These are phyloP conservation scores for Talaromyces ruber DNA, from an alignment of 495 filamentous ascomycete species.

Conservation along the genomic window DNA sequence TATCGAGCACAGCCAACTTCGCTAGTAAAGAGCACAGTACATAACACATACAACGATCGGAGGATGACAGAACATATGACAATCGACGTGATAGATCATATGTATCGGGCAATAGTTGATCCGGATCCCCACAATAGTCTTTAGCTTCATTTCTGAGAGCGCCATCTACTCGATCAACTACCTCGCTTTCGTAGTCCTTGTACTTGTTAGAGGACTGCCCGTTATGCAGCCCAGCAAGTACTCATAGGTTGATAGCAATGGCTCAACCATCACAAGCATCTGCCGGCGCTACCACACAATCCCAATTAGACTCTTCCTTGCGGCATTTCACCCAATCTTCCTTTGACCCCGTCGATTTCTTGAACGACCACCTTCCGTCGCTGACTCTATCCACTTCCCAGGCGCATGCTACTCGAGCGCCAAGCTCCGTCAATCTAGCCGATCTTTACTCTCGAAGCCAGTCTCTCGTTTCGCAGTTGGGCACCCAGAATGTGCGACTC, in stretches of 20 bases:
- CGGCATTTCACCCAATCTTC: conserved; percentile 56
- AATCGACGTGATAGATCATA: neutral
- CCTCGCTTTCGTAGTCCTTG: neutral
- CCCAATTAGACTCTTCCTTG: conserved; percentile 51
- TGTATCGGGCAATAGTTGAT: neutral
- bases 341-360: conserved; percentile 74
- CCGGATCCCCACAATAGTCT: neutral
- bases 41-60: neutral
- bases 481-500: conserved; percentile 74
- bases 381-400: conserved; percentile 33
- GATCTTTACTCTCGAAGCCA: conserved; percentile 78
- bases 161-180: neutral
- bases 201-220: neutral
- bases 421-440: conserved; percentile 54
- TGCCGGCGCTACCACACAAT: conserved; percentile 29
- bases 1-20: neutral
- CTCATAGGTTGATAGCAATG: neutral
- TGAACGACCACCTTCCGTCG: conserved; percentile 66
- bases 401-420: conserved; percentile 29
- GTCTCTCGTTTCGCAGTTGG: conserved; percentile 73
- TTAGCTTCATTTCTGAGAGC: neutral
- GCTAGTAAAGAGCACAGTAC: neutral
- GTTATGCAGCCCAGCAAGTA: neutral
- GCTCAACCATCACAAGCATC: neutral
- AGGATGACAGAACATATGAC: neutral